Conservation (phyloP, 768 basidiomycete species). For the Lentinula sp. region DNA sequence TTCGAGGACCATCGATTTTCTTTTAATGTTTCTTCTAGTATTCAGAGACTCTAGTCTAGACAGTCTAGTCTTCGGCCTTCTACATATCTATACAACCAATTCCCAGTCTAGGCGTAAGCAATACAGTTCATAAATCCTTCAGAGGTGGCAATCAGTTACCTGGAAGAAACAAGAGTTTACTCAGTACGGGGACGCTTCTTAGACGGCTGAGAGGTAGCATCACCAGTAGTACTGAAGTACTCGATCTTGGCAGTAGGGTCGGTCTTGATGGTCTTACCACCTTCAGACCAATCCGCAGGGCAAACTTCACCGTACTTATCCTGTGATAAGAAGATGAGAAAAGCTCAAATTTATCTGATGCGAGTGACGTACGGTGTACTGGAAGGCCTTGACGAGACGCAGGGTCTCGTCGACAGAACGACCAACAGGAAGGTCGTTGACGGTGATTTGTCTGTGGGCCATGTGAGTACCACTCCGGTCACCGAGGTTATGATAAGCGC, state of each 20-base stretch:
- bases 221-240: conserved; percentile 47
- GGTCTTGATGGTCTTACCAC: conserved; percentile 76
- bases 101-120: conserved; percentile 4
- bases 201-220: conserved; percentile 8
- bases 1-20: not conserved
- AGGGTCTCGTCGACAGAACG: conserved; percentile 92
- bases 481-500: conserved; percentile 9
- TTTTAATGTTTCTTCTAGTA: not conserved
- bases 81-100: conserved; percentile 5
- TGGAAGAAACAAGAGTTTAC: conserved; percentile 7
- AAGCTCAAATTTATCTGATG: not conserved
- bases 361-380: conserved; percentile 59
- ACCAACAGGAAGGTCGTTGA: conserved; percentile 94
- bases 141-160: conserved; percentile 4
- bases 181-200: conserved; percentile 11
- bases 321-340: conserved; percentile 24
- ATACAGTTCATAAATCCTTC: not conserved
- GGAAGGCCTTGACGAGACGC: conserved; percentile 90
- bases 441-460: conserved; percentile 62
- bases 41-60: not conserved
- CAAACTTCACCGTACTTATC: conserved; percentile 91
- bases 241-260: conserved; percentile 69
- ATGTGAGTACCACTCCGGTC: not conserved
- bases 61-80: conserved; percentile 1
- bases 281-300: conserved; percentile 86